Conservation (phyloP, 352 stramenopile species). For the Phytophthora sojae region DNA sequence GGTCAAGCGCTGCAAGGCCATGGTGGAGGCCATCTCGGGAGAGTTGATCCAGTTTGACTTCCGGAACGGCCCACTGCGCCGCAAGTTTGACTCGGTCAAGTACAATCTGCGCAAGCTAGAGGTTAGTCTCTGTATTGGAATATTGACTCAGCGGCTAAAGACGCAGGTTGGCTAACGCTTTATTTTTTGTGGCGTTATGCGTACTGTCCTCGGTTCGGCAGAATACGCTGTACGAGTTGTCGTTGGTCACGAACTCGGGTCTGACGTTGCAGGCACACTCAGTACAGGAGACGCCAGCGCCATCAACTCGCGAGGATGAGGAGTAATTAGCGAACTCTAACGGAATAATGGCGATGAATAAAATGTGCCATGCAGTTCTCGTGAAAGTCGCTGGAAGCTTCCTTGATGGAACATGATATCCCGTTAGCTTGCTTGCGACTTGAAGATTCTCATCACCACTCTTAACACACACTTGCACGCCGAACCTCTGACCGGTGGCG, state of each 20-base stretch:
- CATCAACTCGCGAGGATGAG: conserved; percentile 23
- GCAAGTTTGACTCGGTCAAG: conserved; percentile 96
- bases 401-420: no score
- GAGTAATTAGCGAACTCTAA: conserved; percentile 20
- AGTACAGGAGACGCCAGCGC: conserved; percentile 39
- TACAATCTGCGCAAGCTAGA: conserved; percentile 95
- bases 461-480: no score
- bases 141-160: not conserved
- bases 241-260: conserved; percentile 76
- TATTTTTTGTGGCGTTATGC: not conserved
- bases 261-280: conserved; percentile 58
- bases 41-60: conserved; percentile 96
- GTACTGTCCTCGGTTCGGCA: conserved; percentile 23
- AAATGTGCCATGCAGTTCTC: no score
- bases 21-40: conserved; percentile 90
- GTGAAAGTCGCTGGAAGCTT: no score
- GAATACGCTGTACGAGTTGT: conserved; percentile 95
- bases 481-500: no score
- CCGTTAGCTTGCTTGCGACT: no score
- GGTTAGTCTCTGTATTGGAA: conserved; percentile 33
- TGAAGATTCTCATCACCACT: no score
- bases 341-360: no score
- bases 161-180: not conserved
- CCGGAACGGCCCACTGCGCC: conserved; percentile 91
- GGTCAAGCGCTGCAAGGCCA: conserved; percentile 82